Evolutionary conservation across 208 protist genomes (phyloP), one percentile per base, ranked within the genome.

Genomic region (Trypanosoma boissoni): DNA sequence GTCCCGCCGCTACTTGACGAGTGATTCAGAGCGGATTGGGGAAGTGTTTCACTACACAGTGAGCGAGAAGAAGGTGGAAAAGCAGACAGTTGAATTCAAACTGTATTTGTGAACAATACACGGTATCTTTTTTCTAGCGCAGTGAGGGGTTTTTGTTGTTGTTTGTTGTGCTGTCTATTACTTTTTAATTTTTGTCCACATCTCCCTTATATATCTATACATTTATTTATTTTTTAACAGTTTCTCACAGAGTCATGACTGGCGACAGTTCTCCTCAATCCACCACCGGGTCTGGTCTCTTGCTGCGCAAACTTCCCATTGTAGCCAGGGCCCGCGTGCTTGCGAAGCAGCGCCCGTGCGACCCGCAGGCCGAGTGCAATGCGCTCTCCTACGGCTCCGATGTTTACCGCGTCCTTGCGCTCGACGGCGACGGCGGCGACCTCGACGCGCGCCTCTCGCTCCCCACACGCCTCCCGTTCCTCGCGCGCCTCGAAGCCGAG

Each of bases 231-330:
- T 39, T 39, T 12, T 6, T 39, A 39, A 12, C 8, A 16, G 34
- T 16, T 6, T 39, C 34, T 39, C 12, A 39, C 8, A 16, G 34
- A 16, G 8, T 39, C 34, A n/a, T 39, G 34, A 12, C 34, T 6
- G 12, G 6, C 8, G 34, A 39, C 12, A 12, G 12, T 39, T 6
- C 12, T 6, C 34, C 34, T 2, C 18, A 2, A 23, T 24, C 16
- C 20, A 54, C 34, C 50, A 56, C 31, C 24, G 82, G 82, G 5
- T 83, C 78, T 0, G 61, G 77, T 16, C 45, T 89, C 31, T 68
- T 89, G 32, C 51, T 89, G 41, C 64, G 49, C 14, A 89, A 89
- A 51, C 52, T 86, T 10, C 68, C 82, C 2, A 46, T 89, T n/a
- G 74, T 80, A 29, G 72, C 82, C 1, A 74, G 71, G 46, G 71